Evolutionary conservation across 345 rosid genomes (phyloP).

Genomic region (Citrus maxima): DNA sequence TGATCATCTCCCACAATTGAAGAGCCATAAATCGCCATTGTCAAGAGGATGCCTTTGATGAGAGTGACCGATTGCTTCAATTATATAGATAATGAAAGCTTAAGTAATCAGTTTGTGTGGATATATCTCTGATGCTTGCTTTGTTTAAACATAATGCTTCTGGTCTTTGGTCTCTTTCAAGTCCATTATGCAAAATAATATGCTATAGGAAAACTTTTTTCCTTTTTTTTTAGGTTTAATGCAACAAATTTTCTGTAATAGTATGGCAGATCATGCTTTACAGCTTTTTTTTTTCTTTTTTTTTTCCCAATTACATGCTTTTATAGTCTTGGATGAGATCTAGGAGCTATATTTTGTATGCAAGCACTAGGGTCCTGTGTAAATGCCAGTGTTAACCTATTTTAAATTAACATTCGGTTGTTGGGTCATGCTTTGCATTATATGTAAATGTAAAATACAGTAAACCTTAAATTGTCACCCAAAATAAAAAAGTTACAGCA

Average conservation of each 20-base stretch:
- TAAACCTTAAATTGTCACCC: no score
- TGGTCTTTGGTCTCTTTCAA: neutral
- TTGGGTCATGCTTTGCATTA: no score
- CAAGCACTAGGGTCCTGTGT: no score
- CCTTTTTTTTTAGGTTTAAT: neutral
- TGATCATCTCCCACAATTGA: neutral
- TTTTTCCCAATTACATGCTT: neutral
- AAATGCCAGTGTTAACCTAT: no score
- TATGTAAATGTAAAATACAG: no score
- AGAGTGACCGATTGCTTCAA: neutral
- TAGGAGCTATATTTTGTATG: no score
- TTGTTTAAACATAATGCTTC: neutral
- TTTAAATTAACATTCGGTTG: no score
- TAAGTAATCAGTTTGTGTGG: neutral
- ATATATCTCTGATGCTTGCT: neutral
- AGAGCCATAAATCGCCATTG: neutral
- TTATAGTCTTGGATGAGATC: neutral
- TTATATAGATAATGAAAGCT: neutral
- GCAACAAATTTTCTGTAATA: neutral
- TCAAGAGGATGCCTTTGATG: neutral
- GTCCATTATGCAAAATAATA: neutral
- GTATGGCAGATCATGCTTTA: neutral
- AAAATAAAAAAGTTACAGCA: no score
- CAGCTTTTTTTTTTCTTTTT: neutral
- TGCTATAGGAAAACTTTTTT: neutral